A percentile compares a stretch with the other conserved stretches of the same genome.
These are phyloP conservation scores for Sugiyamaella qingdaonensis DNA, from an alignment of 805 yeast genomes.

Conservation along the genomic window DNA sequence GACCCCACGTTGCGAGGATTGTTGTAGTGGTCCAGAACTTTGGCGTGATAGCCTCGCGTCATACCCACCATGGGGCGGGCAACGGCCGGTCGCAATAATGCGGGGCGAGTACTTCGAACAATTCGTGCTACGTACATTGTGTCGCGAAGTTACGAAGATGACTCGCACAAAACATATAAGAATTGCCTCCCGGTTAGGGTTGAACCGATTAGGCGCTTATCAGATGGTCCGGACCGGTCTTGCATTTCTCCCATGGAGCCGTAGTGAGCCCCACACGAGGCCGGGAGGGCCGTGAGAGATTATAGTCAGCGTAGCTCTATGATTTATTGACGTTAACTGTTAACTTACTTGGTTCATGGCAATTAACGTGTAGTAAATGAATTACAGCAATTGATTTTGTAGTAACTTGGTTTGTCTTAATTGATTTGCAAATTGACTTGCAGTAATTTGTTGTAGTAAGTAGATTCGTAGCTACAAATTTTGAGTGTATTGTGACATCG, in stretches of 20 bases:
- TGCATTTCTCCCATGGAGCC: too few species aligned
- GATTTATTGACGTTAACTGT: too few species aligned
- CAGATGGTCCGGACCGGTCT: slow-evolving; percentile 1
- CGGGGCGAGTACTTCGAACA: not conserved
- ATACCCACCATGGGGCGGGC: not conserved
- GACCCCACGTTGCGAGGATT: slow-evolving; percentile 97
- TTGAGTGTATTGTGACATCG: too few species aligned
- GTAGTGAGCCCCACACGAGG: too few species aligned
- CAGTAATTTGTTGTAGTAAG: too few species aligned
- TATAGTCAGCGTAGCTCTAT: too few species aligned
- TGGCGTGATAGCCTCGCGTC: slow-evolving; percentile 64
- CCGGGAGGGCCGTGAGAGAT: not conserved
- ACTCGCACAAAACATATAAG: not conserved
- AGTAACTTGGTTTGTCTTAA: too few species aligned
- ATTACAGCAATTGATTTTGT: too few species aligned
- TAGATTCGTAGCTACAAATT: too few species aligned
- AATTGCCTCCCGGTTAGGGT: not conserved
- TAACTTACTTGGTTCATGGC: too few species aligned
- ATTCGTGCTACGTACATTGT: not conserved
- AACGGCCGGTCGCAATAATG: not conserved
- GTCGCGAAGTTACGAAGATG: not conserved
- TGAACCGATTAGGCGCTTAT: not conserved
- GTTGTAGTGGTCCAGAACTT: slow-evolving; percentile 92
- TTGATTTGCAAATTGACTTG: too few species aligned
- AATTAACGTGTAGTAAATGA: too few species aligned